These are phyloP conservation scores for Solanum appendiculatum DNA, from an alignment of 257 asterid species.

Conservation along the genomic window DNA sequence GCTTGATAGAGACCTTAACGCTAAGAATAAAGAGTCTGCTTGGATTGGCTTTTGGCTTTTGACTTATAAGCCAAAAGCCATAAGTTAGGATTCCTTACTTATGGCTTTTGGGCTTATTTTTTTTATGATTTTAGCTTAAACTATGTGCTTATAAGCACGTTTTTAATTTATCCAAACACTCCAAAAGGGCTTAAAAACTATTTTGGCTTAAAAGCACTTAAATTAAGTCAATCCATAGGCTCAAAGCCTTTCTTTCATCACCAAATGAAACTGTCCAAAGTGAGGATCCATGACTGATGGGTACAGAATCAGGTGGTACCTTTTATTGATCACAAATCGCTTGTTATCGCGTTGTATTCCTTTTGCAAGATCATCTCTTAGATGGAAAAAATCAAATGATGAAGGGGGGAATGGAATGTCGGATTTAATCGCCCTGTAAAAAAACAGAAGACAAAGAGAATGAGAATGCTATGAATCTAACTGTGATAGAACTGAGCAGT, in stretches of 20 bases:
- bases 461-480: neutral
- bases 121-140: too few species aligned
- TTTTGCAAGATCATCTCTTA: neutral
- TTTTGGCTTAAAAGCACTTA: neutral
- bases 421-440: neutral
- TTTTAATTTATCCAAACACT: neutral
- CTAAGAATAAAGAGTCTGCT: neutral
- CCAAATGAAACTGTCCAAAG: neutral
- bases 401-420: neutral
- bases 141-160: too few species aligned
- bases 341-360: neutral
- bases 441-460: neutral
- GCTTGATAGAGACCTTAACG: neutral
- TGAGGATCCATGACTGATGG: neutral
- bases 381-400: neutral
- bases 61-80: too few species aligned
- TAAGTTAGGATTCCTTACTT: too few species aligned
- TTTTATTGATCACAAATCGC: neutral
- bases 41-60: neutral
- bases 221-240: neutral
- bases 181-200: neutral
- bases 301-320: neutral
- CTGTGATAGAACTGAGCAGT: neutral
- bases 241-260: neutral
- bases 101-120: neutral